These are phyloP conservation scores for Planoprotostelium fungivorum DNA, from an alignment of 78 protist species.

Conservation along the genomic window DNA sequence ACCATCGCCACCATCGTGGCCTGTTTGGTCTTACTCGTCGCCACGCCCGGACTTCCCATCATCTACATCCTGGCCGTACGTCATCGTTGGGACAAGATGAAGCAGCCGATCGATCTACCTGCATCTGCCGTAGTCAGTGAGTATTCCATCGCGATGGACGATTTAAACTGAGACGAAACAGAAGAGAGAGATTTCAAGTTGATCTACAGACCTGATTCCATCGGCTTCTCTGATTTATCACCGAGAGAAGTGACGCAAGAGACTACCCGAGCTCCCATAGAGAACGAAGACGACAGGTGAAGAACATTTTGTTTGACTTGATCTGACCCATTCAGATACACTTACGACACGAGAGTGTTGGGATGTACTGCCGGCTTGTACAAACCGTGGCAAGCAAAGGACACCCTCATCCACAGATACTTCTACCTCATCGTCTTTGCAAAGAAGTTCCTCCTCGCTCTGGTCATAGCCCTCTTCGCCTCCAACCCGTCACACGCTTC, in stretches of 20 bases:
- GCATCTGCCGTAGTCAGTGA: no score
- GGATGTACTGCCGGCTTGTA: background rate
- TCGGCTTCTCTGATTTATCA: background rate
- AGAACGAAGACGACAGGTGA: background rate
- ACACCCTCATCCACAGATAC: background rate
- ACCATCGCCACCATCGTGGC: background rate
- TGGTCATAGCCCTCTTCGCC: background rate
- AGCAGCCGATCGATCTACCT: background rate
- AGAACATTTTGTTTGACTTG: no score
- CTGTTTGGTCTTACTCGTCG: background rate
- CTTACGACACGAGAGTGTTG: background rate
- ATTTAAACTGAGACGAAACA: background rate
- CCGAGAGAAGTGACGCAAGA: background rate
- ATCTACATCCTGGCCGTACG: background rate
- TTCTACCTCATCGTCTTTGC: background rate
- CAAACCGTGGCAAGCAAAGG: background rate
- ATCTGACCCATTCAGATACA: background rate
- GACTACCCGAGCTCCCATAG: no score
- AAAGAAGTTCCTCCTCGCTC: background rate
- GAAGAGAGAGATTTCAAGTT: background rate
- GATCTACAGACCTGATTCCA: background rate
- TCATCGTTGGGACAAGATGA: background rate
- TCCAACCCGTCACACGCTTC: background rate
- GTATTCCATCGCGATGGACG: no score
- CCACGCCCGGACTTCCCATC: background rate